Percentiles rank a stretch among this genome's conserved stretches.
phyloP scores from a whole-genome alignment of 2,329 filamentous ascomycete species.

The Colletotrichum plurivorum region DNA sequence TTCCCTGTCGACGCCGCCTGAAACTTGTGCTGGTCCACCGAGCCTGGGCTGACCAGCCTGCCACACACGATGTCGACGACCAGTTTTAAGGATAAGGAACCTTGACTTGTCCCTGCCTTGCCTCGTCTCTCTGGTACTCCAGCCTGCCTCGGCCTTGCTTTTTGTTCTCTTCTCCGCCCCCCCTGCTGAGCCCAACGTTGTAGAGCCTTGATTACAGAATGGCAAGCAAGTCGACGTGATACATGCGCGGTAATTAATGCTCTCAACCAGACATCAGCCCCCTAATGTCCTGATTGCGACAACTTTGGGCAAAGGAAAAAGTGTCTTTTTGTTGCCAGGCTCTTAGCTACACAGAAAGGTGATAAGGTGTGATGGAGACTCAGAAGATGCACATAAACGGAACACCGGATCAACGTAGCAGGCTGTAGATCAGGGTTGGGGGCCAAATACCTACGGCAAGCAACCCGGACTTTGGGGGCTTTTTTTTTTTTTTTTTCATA shows the following conservation, averaged over 20 bases:
- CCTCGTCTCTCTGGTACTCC: not conserved
- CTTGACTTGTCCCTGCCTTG: constrained; percentile 6
- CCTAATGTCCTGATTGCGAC: too few species aligned
- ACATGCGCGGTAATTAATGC: too few species aligned
- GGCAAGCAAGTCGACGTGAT: too few species aligned
- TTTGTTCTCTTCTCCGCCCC: not conserved
- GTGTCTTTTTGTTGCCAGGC: too few species aligned
- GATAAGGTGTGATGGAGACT: constrained; percentile 29
- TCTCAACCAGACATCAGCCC: too few species aligned
- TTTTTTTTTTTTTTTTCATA: too few species aligned
- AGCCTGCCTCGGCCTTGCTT: not conserved
- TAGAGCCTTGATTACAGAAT: not conserved
- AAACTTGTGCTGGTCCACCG: constrained; percentile 36
- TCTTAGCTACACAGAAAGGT: not conserved
- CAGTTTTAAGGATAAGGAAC: not conserved
- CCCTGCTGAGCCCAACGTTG: not conserved
- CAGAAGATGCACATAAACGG: constrained; percentile 11
- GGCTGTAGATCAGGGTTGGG: constrained; percentile 16
- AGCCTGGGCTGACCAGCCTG: constrained; percentile 25
- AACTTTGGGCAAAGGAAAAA: not conserved
- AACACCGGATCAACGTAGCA: constrained; percentile 22
- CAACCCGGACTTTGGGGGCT: too few species aligned
- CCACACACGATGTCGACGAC: not conserved
- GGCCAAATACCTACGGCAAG: too few species aligned
- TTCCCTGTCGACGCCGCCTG: constrained; percentile 38